These are phyloP conservation scores for Pseudevernia furfuracea DNA, from an alignment of 495 filamentous ascomycete species.

Conservation along the genomic window DNA sequence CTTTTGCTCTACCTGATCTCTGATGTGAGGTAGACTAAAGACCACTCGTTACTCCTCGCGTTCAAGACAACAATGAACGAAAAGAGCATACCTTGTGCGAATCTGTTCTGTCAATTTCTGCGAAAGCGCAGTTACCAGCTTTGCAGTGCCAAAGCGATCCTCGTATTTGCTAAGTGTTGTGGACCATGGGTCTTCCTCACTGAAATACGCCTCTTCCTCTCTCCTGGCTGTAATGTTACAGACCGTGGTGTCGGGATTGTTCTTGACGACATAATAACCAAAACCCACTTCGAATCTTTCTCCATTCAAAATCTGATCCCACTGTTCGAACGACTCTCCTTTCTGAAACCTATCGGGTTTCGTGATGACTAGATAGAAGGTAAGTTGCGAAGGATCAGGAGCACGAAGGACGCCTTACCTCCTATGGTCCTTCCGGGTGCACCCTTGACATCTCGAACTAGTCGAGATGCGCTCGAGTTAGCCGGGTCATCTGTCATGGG, in stretches of 20 bases:
- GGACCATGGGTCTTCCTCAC: slow-evolving; percentile 39
- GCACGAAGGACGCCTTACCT: background rate
- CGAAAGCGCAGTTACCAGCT: slow-evolving; percentile 49
- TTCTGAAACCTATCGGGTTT: slow-evolving; percentile 63
- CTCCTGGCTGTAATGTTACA: slow-evolving; percentile 45
- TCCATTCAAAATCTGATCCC: slow-evolving; percentile 52
- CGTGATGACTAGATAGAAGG: slow-evolving; percentile 40
- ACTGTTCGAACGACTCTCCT: slow-evolving; percentile 42
- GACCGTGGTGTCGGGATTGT: slow-evolving; percentile 44
- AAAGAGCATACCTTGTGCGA: slow-evolving; percentile 34
- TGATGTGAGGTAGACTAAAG: slow-evolving; percentile 50
- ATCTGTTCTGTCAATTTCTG: slow-evolving; percentile 49
- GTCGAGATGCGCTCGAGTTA: slow-evolving; percentile 58
- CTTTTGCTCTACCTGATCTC: slow-evolving; percentile 46
- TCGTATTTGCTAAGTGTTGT: slow-evolving; percentile 39
- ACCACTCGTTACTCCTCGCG: slow-evolving; percentile 1
- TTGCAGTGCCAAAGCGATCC: slow-evolving; percentile 50
- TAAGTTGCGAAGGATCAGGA: background rate
- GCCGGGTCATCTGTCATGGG: slow-evolving; percentile 68
- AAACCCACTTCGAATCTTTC: slow-evolving; percentile 49
- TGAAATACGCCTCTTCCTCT: slow-evolving; percentile 57
- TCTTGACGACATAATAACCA: slow-evolving; percentile 59
- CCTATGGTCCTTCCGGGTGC: slow-evolving; percentile 61
- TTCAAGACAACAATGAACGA: background rate
- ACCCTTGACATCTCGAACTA: slow-evolving; percentile 47